phyloP scores from a whole-genome alignment of 164 flowering plant species.

The Vitis amurensis region DNA sequence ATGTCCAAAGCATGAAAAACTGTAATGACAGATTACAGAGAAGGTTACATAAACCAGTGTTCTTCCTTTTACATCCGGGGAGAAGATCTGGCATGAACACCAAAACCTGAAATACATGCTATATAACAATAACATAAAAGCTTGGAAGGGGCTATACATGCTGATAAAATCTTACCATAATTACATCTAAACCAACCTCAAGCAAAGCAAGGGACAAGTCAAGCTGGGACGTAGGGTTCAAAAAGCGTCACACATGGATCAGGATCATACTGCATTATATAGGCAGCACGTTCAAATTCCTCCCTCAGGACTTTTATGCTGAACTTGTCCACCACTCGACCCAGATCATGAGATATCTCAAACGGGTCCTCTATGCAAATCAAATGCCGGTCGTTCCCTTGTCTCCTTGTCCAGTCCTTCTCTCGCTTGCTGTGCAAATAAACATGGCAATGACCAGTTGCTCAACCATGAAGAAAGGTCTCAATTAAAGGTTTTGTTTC shows the following conservation, averaged over 20 bases:
- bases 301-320: slow-evolving; percentile 77
- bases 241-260: slow-evolving; percentile 74
- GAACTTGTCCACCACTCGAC: slow-evolving; percentile 86
- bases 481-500: not conserved
- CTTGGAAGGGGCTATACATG: slow-evolving; percentile 9
- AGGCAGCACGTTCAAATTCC: slow-evolving; percentile 92
- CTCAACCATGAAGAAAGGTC: not conserved
- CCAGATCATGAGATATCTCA: slow-evolving; percentile 83
- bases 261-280: slow-evolving; percentile 71
- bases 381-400: slow-evolving; percentile 90
- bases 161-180: slow-evolving; percentile 6
- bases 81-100: not conserved
- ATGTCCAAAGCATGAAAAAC: too few relatives aligned
- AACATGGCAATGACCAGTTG: not conserved
- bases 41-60: too few relatives aligned
- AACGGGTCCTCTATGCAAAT: slow-evolving; percentile 98
- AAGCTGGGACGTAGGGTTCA: slow-evolving; percentile 59
- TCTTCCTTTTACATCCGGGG: not conserved
- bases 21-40: too few relatives aligned
- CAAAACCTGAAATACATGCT: not conserved
- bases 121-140: not conserved
- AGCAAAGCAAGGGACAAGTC: not conserved
- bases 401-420: slow-evolving; percentile 92
- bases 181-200: slow-evolving; percentile 4
- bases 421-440: slow-evolving; percentile 60